These are phyloP conservation scores for Dendrobium huoshanense DNA, from an alignment of 106 monocot species.

Conservation along the genomic window DNA sequence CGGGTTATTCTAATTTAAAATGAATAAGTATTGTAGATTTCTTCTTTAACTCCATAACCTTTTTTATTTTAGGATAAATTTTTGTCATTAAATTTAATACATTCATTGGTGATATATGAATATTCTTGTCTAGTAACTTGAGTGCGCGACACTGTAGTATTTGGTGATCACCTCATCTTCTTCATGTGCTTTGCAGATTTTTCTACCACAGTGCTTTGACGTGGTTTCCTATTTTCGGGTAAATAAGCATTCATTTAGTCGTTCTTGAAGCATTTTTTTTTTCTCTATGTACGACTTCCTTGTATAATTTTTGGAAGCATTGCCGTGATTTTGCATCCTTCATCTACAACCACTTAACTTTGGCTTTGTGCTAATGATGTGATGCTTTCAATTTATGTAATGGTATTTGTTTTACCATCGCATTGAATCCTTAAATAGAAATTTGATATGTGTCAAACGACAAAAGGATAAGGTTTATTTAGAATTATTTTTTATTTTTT, in stretches of 20 bases:
- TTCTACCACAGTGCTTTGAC: slow-evolving; percentile 93
- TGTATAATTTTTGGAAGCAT: background rate
- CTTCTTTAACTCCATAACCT: background rate
- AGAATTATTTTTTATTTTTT: background rate
- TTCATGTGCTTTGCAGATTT: slow-evolving; percentile 52
- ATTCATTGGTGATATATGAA: background rate
- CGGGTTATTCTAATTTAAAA: background rate
- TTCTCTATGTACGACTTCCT: background rate
- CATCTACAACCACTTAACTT: background rate
- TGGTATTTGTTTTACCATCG: background rate
- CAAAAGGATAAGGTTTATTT: background rate
- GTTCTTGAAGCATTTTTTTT: background rate
- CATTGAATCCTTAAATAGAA: background rate
- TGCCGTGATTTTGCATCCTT: background rate
- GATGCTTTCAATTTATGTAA: background rate
- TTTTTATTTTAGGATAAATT: background rate
- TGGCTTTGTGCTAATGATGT: background rate
- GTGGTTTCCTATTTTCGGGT: slow-evolving; percentile 90
- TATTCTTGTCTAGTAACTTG: background rate
- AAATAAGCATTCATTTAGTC: slow-evolving; percentile 14
- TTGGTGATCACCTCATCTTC: background rate
- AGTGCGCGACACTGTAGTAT: background rate
- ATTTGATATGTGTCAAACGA: background rate
- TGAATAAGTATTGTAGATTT: background rate
- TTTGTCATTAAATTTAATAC: background rate